Percentiles rank a stretch among this genome's conserved stretches.
Evolutionary conservation across 768 basidiomycete genomes (phyloP).

Genomic region (Suillus weaverae): DNA sequence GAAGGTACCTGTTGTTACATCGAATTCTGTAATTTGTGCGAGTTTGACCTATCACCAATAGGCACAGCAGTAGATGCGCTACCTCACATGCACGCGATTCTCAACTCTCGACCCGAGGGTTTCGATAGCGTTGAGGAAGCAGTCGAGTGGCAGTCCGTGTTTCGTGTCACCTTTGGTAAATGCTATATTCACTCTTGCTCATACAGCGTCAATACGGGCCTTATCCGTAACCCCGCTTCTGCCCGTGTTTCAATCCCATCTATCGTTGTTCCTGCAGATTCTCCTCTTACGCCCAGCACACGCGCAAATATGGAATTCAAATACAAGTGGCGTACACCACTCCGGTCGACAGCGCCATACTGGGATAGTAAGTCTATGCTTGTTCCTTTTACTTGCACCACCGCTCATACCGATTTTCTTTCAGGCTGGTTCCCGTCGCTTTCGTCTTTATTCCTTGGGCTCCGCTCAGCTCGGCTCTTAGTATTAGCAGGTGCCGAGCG

Average conservation of each 20-base stretch:
- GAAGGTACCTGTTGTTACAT: slow-evolving; percentile 56
- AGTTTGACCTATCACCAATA: slow-evolving; percentile 26
- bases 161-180: not conserved
- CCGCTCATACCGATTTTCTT: not conserved
- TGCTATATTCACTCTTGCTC: not conserved
- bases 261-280: slow-evolving; percentile 55
- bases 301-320: slow-evolving; percentile 23
- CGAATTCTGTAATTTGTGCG: not conserved
- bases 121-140: slow-evolving; percentile 85
- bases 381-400: not conserved
- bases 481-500: slow-evolving; percentile 92
- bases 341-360: slow-evolving; percentile 82
- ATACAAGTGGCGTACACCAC: slow-evolving; percentile 81
- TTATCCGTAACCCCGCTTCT: slow-evolving; percentile 78
- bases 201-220: slow-evolving; percentile 70
- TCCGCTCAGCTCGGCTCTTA: slow-evolving; percentile 80
- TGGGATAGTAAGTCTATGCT: slow-evolving; percentile 68
- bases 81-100: slow-evolving; percentile 86
- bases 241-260: slow-evolving; percentile 89
- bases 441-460: slow-evolving; percentile 74
- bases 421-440: slow-evolving; percentile 90
- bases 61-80: slow-evolving; percentile 93
- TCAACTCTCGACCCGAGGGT: slow-evolving; percentile 82
- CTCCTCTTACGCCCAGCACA: slow-evolving; percentile 31
- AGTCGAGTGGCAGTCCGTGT: slow-evolving; percentile 92